A percentile compares a stretch with the other conserved stretches of the same genome.
These are phyloP conservation scores for Diospyros kaki DNA, from an alignment of 148 eudicot genomes.

Conservation along the genomic window DNA sequence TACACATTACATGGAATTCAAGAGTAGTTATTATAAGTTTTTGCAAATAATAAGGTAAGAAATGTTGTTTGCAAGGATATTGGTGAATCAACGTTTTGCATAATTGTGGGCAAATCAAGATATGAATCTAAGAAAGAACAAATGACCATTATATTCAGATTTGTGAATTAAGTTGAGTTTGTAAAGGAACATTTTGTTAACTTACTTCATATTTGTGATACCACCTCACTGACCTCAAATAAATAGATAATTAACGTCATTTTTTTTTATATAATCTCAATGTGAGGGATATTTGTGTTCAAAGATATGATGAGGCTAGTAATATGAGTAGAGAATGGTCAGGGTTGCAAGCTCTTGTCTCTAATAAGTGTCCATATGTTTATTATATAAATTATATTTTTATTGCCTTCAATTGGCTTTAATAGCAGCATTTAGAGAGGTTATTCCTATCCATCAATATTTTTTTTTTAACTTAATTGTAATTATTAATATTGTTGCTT, in stretches of 20 bases:
- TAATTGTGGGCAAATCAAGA: no score
- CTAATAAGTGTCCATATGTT: background rate
- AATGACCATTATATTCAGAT: no score
- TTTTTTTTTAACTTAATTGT: background rate
- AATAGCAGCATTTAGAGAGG: background rate
- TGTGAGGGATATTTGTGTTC: background rate
- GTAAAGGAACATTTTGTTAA: no score
- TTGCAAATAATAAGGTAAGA: no score
- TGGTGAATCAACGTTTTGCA: no score
- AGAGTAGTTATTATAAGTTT: background rate
- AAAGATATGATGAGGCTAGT: slow-evolving; percentile 4
- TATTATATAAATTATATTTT: background rate
- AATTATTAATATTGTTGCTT: slow-evolving; percentile 1
- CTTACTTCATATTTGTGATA: no score
- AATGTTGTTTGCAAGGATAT: background rate
- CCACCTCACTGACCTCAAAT: background rate
- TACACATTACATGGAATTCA: background rate
- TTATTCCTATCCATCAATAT: background rate
- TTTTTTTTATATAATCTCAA: background rate
- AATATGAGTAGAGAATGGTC: background rate
- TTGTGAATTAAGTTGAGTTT: no score
- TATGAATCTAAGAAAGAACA: no score
- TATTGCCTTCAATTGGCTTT: background rate
- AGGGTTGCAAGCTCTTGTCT: background rate
- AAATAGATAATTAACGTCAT: no score